These are phyloP conservation scores for Paramyrothecium sp. DNA, from an alignment of 2,329 filamentous ascomycete genomes.

Conservation along the genomic window DNA sequence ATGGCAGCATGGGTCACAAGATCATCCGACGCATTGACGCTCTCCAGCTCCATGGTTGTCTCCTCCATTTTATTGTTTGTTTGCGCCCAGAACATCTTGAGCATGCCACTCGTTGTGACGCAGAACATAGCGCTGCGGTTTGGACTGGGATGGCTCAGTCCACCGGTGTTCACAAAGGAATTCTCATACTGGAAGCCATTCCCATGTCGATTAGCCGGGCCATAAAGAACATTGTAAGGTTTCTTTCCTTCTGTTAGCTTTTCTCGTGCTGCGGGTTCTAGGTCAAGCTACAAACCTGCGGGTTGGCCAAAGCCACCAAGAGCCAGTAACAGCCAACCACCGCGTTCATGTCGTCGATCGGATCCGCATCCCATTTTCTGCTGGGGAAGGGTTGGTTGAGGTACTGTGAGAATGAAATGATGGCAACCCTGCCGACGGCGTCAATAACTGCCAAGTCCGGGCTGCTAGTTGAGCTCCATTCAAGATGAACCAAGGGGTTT, in stretches of 20 bases:
- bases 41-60: slow-evolving; percentile 70
- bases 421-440: slow-evolving; percentile 70
- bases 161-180: slow-evolving; percentile 62
- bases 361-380: slow-evolving; percentile 64
- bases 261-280: not conserved
- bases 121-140: slow-evolving; percentile 73
- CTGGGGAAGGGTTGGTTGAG: slow-evolving; percentile 69
- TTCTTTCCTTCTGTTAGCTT: slow-evolving; percentile 23
- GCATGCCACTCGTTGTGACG: slow-evolving; percentile 69
- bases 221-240: slow-evolving; percentile 47
- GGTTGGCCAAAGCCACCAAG: slow-evolving; percentile 48
- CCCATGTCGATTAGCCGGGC: slow-evolving; percentile 63
- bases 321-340: slow-evolving; percentile 89
- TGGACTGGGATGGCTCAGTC: slow-evolving; percentile 70
- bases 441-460: slow-evolving; percentile 85
- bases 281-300: slow-evolving; percentile 28
- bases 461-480: slow-evolving; percentile 71
- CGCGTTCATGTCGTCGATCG: slow-evolving; percentile 70
- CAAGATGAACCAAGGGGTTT: slow-evolving; percentile 73
- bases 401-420: slow-evolving; percentile 69
- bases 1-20: slow-evolving; percentile 78
- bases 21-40: slow-evolving; percentile 68
- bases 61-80: slow-evolving; percentile 72
- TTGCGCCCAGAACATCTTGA: slow-evolving; percentile 78
- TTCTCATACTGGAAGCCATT: slow-evolving; percentile 69